Base-by-base conservation (phyloP, 1,284 basidiomycete species). In the Abortiporus biennis region DNA sequence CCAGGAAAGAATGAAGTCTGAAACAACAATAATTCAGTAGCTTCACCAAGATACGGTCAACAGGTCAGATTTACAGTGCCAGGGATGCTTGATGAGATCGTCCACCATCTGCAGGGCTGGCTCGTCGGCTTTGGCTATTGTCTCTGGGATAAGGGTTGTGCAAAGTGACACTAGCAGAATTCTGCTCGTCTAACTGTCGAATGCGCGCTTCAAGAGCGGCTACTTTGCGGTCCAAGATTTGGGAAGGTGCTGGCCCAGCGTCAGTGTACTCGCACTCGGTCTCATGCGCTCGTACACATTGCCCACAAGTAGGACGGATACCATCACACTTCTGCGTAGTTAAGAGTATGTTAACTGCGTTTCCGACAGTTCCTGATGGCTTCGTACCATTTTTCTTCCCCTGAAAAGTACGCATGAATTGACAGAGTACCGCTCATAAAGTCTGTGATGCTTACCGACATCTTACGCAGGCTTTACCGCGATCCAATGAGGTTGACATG, bases 181-280 rank as follows among this genome's bases (percentile, higher is more conserved):
- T 47, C 12, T 47, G 42, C 3, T 52, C 55, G 16, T 57, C 54
- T n/a, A 61, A 44, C 5, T 52, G 42, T 2, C 53, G 52, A n/a
- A 62, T 60, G 23, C 56, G 52, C 4, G 48, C 45, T 42, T 62
- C 54, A 1, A 62, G 50, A 11, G 43, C 40, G 0, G 47, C 36
- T 6, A 61, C 51, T 23, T 57, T 46, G 12, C 51, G 50, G 37
- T 62, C 59, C 4, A 62, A 54, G 2, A 56, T 25, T 43, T 62
- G 60, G 15, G 52, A 59, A 9, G 38, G 44, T 2, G 60, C 59
- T 13, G 49, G 55, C 2, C 55, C 56, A 2, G 50, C 56, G 37
- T 59, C 57, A 6, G 54, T 48, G 41, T 62, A 62, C 37, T 62
- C 58, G 48, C 60, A 62, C 38, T 61, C 59, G n/a, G 52, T 47